Evolutionary conservation across 495 filamentous ascomycete species (phyloP), one percentile per base, ranked within the genome.

Genomic region (Aspergillus taichungensis): DNA sequence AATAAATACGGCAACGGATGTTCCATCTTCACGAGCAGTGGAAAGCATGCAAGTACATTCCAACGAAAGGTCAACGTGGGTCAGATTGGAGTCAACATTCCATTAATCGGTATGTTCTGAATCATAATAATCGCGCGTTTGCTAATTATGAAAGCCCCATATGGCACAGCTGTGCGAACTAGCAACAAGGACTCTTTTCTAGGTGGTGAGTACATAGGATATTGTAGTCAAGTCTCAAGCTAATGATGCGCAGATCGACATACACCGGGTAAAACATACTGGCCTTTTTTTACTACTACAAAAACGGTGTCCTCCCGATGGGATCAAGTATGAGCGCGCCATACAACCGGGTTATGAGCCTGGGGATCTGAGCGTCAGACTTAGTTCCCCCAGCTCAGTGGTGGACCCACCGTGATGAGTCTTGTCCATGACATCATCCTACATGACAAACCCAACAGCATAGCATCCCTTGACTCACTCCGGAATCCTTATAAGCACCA

Each of bases 1-100:
- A 61, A 61, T 27, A 61, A 53, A 46, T 61, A 61, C 46, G 58
- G 58, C 1, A 61, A 61, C 14, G 55, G 52, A 0, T 61, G 58
- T 31, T 48, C 55, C 1, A 50, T 61, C 36, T 61, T 61, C 46
- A 61, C 58, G 7, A 59, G 47, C n/a, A 54, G 49, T 40, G 53
- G 51, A 7, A 55, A 58, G 12, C 52, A 61, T 39, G 58, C 55
- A 0, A 53, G 45, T 8, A 56, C 53, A 0, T 61, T 61, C 30
- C 58, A 59, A 31, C 50, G 53, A 5, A 31, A 31, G 6, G 58
- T 61, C 18, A 61, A 61, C 44, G 58, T 61, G 8, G 52, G 51
- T 11, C 55, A 61, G 38, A 61, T 61, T 24, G 58, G 58, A 12
- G 51, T 61, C n/a, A 61, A 61, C 37, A 58, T 61, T 14, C 58